Evolutionary conservation across 2,329 filamentous ascomycete genomes (phyloP).

Genomic region (Teratosphaeria gauchensis): DNA sequence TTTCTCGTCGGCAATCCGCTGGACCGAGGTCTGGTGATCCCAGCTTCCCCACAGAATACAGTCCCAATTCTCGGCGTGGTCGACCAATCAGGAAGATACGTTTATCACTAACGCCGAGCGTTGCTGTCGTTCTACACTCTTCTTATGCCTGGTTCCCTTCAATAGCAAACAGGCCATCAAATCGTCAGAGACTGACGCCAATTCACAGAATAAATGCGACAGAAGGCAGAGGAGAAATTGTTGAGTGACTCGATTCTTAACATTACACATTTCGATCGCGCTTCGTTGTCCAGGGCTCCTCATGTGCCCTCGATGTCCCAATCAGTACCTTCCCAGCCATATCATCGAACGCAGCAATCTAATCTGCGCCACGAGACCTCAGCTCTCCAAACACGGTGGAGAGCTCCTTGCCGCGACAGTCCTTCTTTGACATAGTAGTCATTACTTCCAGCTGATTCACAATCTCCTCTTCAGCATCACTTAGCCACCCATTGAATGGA

Average conservation of each 20-base stretch:
- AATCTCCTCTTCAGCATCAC: not conserved
- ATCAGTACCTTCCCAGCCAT: too few species aligned
- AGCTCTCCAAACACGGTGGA: not conserved
- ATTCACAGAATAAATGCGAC: too few species aligned
- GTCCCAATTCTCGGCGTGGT: not conserved
- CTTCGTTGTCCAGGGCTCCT: too few species aligned
- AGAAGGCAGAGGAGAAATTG: too few species aligned
- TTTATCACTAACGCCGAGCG: not conserved
- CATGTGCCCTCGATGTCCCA: too few species aligned
- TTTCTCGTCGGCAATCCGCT: not conserved
- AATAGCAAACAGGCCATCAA: not conserved
- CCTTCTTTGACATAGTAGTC: conserved; percentile 7
- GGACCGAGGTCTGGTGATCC: not conserved
- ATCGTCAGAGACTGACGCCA: too few species aligned
- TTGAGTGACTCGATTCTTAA: too few species aligned
- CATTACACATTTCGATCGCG: too few species aligned
- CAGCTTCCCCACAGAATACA: not conserved
- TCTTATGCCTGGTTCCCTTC: not conserved
- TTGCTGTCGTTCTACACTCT: not conserved
- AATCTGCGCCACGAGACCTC: not conserved
- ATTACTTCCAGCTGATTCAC: conserved; percentile 4
- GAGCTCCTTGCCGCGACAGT: conserved; percentile 12
- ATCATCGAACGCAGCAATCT: not conserved
- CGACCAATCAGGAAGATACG: not conserved
- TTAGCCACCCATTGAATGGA: not conserved